Percentiles rank a stretch among this genome's conserved stretches.
phyloP scores from a whole-genome alignment of 495 filamentous ascomycete genomes.

The Staphylotrichum tortipilum region DNA sequence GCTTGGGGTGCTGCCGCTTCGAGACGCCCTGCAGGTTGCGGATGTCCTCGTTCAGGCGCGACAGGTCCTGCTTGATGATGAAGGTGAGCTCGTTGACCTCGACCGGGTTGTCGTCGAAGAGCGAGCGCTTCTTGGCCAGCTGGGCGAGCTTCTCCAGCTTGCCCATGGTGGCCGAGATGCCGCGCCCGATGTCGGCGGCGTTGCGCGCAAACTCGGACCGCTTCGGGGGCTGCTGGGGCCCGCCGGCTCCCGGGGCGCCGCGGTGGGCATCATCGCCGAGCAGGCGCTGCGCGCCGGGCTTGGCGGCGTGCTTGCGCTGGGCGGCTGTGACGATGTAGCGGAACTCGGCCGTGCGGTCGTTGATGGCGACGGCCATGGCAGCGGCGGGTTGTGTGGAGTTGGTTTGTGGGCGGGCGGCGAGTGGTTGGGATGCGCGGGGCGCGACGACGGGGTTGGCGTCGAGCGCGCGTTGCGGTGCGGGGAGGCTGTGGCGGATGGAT shows the following conservation, averaged over 20 bases:
- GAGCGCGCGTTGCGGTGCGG: too few species aligned
- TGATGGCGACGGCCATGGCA: constrained; percentile 64
- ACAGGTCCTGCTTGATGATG: constrained; percentile 95
- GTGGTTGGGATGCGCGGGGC: too few species aligned
- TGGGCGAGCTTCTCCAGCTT: constrained; percentile 90
- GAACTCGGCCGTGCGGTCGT: constrained; percentile 95
- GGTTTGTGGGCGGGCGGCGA: too few species aligned
- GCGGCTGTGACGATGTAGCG: constrained; percentile 77
- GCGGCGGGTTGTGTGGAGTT: too few species aligned
- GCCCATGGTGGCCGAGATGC: constrained; percentile 84
- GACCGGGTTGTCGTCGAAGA: constrained; percentile 92
- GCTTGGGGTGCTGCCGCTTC: constrained; percentile 60
- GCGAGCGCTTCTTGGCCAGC: constrained; percentile 89
- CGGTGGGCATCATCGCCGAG: constrained; percentile 63
- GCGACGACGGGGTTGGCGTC: too few species aligned
- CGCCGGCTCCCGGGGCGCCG: too few species aligned
- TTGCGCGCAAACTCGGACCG: constrained; percentile 77
- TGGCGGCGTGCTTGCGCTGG: constrained; percentile 62
- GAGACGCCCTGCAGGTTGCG: constrained; percentile 64
- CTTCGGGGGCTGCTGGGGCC: too few species aligned
- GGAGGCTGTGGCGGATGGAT: too few species aligned
- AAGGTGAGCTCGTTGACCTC: constrained; percentile 76
- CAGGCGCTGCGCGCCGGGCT: constrained; percentile 67
- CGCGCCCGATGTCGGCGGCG: constrained; percentile 82
- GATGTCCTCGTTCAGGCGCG: constrained; percentile 81